Evolutionary conservation across 169 alveolate genomes (phyloP), one percentile per base, ranked within the genome.

Genomic region (Cystoisospora suis): DNA sequence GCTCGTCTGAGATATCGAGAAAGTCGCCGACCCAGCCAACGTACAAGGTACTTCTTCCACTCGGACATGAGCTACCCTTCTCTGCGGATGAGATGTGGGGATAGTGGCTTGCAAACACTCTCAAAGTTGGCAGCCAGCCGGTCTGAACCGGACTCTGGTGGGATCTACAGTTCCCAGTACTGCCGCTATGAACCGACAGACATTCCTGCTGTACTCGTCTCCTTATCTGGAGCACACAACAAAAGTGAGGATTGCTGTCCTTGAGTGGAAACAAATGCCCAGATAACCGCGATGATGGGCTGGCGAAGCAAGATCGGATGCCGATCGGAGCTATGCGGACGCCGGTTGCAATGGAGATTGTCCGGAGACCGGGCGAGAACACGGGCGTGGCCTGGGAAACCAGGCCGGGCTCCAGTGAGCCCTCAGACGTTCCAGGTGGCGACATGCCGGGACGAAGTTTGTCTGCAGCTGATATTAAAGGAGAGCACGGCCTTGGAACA

Each of bases 11-110:
- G 5, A 34, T 17, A 29, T 47, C 27, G 56, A 72, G 83, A 38
- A 72, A 72, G 47, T 38, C 83, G 34, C 83, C 83, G 47, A 72
- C 83, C 83, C 83, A 72, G 23, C 83, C 83, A 36, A 38, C 83
- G 27, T 36, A 72, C 12, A 72, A 5, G 23, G 56, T 20, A 0
- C 58, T 32, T 5, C 44, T 17, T 36, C 7, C 36, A 44, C 36
- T 44, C 29, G 27, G 7, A 44, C 2, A 34, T 36, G 29, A 5
- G 17, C 29, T 34, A 40, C 44, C 12, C 9, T 0, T 29, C 56
- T 5, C 17, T 72, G 27, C 56, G 45, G 17, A 29, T 27, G 56
- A 9, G 29, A 53, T 12, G 65, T 23, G 29, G 65, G 29, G 23
- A 53, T 12, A 23, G 12, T 53, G 65, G 29, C 65, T 53, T 53